phyloP scores from a whole-genome alignment of 2,329 filamentous ascomycete species.

The Cordyceps farinosa region DNA sequence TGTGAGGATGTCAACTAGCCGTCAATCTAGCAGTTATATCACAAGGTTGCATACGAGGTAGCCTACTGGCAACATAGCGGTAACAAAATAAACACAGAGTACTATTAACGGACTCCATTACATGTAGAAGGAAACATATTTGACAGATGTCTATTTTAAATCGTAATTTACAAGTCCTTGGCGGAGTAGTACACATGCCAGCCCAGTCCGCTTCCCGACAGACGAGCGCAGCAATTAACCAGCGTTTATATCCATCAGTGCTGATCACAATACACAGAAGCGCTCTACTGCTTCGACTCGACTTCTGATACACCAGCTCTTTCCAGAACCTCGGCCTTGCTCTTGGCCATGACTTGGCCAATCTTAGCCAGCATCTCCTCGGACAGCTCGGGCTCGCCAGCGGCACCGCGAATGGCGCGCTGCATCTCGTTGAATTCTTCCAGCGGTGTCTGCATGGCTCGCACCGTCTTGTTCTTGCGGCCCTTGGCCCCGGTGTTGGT shows the following conservation, averaged over 20 bases:
- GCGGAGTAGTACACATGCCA: slow-evolving; percentile 13
- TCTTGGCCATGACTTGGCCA: slow-evolving; percentile 58
- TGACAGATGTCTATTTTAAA: slow-evolving; percentile 15
- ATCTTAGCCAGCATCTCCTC: slow-evolving; percentile 60
- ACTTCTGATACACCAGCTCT: slow-evolving; percentile 36
- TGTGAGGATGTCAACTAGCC: too few species aligned
- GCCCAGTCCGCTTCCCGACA: not conserved
- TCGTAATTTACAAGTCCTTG: slow-evolving; percentile 17
- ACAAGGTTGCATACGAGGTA: too few species aligned
- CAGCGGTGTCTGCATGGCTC: slow-evolving; percentile 51
- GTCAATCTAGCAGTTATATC: too few species aligned
- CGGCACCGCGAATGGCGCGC: slow-evolving; percentile 47
- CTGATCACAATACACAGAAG: not conserved
- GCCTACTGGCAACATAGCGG: too few species aligned
- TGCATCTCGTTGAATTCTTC: slow-evolving; percentile 57
- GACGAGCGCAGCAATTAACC: not conserved
- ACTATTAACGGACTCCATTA: not conserved
- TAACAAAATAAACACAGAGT: not conserved
- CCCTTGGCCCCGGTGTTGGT: slow-evolving; percentile 50
- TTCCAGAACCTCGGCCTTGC: slow-evolving; percentile 38
- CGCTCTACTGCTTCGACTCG: slow-evolving; percentile 14
- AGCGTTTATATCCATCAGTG: slow-evolving; percentile 2
- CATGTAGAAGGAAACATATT: not conserved
- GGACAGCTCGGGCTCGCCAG: slow-evolving; percentile 54
- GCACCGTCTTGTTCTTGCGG: slow-evolving; percentile 28